A percentile compares a stretch with the other conserved stretches of the same genome.
Conservation (phyloP, 2,329 filamentous ascomycete species). For the Blastomyces emzantsi region DNA sequence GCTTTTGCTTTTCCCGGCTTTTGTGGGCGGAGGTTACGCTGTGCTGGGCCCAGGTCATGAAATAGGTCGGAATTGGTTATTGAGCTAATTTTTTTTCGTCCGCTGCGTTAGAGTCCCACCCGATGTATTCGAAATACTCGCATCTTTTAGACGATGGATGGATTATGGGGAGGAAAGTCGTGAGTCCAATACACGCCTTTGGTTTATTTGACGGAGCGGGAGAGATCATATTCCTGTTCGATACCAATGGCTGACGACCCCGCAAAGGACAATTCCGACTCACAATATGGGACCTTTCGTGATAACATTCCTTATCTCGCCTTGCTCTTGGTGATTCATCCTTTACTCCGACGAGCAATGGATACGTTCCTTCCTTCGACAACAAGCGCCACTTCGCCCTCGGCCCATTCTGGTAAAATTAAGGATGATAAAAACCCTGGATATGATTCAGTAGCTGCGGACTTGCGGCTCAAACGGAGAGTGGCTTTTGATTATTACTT, state of each 20-base stretch:
- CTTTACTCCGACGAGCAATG: slow-evolving; percentile 64
- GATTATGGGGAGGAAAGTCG: slow-evolving; percentile 85
- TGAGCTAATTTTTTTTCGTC: slow-evolving; percentile 10
- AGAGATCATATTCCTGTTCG: not conserved
- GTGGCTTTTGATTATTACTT: slow-evolving; percentile 76
- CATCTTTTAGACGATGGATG: slow-evolving; percentile 68
- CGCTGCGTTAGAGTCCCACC: slow-evolving; percentile 57
- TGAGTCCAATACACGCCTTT: slow-evolving; percentile 35
- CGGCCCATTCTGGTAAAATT: slow-evolving; percentile 14
- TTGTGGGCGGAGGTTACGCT: not conserved
- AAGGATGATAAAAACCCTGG: slow-evolving; percentile 28
- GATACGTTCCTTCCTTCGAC: slow-evolving; percentile 44
- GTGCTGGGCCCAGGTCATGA: not conserved
- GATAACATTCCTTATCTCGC: slow-evolving; percentile 75
- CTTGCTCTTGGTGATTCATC: slow-evolving; percentile 66
- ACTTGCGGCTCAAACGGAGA: slow-evolving; percentile 57
- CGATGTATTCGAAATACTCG: slow-evolving; percentile 67
- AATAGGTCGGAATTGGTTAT: not conserved
- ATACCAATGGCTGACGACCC: slow-evolving; percentile 1
- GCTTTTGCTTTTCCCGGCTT: slow-evolving; percentile 21
- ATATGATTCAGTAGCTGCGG: slow-evolving; percentile 32
- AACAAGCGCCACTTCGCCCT: slow-evolving; percentile 25
- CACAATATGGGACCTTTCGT: slow-evolving; percentile 79
- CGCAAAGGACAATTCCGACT: slow-evolving; percentile 71
- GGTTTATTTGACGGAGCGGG: not conserved